phyloP scores from a whole-genome alignment of 1,284 basidiomycete species.

The Trametes pubescens region DNA sequence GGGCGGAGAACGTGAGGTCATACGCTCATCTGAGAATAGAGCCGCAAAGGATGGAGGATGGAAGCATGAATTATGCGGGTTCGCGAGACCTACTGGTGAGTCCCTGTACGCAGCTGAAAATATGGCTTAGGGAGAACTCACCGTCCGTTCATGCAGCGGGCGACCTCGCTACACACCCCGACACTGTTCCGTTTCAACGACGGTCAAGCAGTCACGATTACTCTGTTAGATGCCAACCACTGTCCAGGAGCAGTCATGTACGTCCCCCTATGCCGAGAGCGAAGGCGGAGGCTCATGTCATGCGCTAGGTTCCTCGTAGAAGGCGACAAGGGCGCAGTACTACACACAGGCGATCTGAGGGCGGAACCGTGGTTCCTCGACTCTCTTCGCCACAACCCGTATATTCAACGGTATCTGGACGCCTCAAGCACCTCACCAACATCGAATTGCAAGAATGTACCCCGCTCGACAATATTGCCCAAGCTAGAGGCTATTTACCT shows the following conservation, averaged over 20 bases:
- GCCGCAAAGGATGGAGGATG: constrained; percentile 56
- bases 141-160: constrained; percentile 43
- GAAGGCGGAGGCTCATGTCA: not conserved
- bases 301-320: constrained; percentile 84
- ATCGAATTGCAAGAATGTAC: not conserved
- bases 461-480: constrained; percentile 36
- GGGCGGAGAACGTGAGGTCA: constrained; percentile 64
- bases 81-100: constrained; percentile 73
- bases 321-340: constrained; percentile 71
- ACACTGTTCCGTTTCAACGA: constrained; percentile 67
- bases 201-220: constrained; percentile 71
- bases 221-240: constrained; percentile 91
- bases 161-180: constrained; percentile 68
- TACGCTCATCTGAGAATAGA: constrained; percentile 74
- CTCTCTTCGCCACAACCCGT: constrained; percentile 70
- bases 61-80: constrained; percentile 53
- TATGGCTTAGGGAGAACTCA: not conserved
- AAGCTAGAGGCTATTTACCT: constrained; percentile 86
- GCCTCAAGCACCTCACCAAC: not conserved
- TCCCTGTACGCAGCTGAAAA: constrained; percentile 17
- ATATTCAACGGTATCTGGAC: constrained; percentile 73
- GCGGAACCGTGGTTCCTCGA: constrained; percentile 85
- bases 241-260: constrained; percentile 95
- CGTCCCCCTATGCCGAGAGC: constrained; percentile 36
- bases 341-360: constrained; percentile 94